Evolutionary conservation across 2,329 filamentous ascomycete genomes (phyloP).

Genomic region (Xylariaceae sp.): DNA sequence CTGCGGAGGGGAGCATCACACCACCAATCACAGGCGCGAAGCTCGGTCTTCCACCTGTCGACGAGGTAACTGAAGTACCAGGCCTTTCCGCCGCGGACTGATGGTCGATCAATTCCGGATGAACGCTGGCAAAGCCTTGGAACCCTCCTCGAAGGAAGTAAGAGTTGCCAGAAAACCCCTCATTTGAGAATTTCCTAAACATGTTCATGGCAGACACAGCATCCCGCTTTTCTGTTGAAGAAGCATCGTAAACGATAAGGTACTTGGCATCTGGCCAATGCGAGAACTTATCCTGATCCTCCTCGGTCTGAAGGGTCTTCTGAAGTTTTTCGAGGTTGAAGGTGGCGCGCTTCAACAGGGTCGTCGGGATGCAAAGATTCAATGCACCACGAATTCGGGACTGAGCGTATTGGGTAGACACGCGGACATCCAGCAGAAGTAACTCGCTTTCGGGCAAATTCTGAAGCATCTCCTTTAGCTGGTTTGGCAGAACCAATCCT

Average conservation of each 20-base stretch:
- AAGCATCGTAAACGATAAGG: slow-evolving; percentile 86
- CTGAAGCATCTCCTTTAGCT: slow-evolving; percentile 61
- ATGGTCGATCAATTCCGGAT: slow-evolving; percentile 65
- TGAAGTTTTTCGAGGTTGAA: slow-evolving; percentile 88
- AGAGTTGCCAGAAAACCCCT: slow-evolving; percentile 75
- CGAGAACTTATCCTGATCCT: slow-evolving; percentile 72
- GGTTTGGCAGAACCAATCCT: slow-evolving; percentile 54
- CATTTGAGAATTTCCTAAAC: slow-evolving; percentile 86
- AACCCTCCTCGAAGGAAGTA: slow-evolving; percentile 85
- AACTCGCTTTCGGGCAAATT: slow-evolving; percentile 45
- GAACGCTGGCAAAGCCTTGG: slow-evolving; percentile 68
- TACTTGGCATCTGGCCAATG: slow-evolving; percentile 73
- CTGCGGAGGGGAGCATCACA: slow-evolving; percentile 74
- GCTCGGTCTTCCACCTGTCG: slow-evolving; percentile 48
- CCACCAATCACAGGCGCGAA: slow-evolving; percentile 84
- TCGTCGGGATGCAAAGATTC: slow-evolving; percentile 94
- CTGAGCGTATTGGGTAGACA: slow-evolving; percentile 77
- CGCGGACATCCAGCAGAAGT: slow-evolving; percentile 82
- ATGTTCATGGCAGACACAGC: slow-evolving; percentile 81
- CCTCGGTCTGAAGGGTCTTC: slow-evolving; percentile 77
- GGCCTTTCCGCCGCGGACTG: slow-evolving; percentile 53
- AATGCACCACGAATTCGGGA: slow-evolving; percentile 79
- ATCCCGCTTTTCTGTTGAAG: slow-evolving; percentile 77
- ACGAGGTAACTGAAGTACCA: slow-evolving; percentile 47
- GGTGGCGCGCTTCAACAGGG: slow-evolving; percentile 84